Base-by-base conservation (phyloP, 129 eudicot genomes). In the Flaveria linearis region DNA sequence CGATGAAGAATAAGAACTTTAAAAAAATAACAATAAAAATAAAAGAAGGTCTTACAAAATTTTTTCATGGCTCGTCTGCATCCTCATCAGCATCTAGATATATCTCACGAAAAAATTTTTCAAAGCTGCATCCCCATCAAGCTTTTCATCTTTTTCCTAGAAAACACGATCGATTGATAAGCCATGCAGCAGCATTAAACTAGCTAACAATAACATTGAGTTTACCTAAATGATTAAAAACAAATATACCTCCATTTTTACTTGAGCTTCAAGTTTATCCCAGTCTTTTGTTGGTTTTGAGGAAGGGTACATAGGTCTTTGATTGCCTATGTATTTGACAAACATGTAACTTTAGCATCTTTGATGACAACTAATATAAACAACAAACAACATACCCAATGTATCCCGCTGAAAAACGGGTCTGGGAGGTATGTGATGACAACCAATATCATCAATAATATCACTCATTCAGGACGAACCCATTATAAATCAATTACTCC, bases 121-220 rank as follows among this genome's bases (percentile, higher is more conserved):
- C 74, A 94, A 57, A 20, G 99, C 99, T 9, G 97, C 99, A 89
- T 94, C 99, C 2, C 99, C 99, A 76, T 94, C 99, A 1, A 94
- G 83, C 63, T 94, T 94, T 85, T 94, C 99, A 17, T 94, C 99
- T 81, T 91, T 94, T 76, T 94, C 99, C 99, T 94, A 90, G 41
- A 36, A 60, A 74, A 14, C n/a, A n/a, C 16, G 16, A 39, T 73
- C 56, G 3, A 36, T 68, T 16, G 3, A 28, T 61, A 15, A 55
- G 12, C 43, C 64, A 2, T 52, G 18, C 41, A 36, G 41, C 41
- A 36, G 41, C 41, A 36, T 36, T 36, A 36, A 3, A 36, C 41
- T 36, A 36, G 41, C 41, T 36, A 51, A 10, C 43, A 63, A 61
- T 26, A 70, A 45, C 50, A 58, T 45, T 36, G 49, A 14, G 49